Evolutionary conservation across 2,329 filamentous ascomycete genomes (phyloP).

Genomic region (Pseudogymnoascus sp.): DNA sequence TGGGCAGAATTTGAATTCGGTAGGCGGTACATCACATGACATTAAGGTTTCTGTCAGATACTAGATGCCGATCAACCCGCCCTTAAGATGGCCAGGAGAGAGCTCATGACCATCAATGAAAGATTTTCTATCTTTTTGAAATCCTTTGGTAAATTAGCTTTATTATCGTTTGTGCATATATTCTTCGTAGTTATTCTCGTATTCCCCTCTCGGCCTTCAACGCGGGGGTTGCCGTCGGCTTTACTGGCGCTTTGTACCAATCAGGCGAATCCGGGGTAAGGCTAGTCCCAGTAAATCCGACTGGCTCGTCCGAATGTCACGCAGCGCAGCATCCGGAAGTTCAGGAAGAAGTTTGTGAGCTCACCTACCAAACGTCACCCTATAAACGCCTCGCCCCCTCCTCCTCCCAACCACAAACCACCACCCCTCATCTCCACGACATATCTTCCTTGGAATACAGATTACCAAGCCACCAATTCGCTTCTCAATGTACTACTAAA

Average conservation of each 20-base stretch:
- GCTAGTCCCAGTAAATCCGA: not conserved
- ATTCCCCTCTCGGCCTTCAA: not conserved
- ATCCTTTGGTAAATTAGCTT: no score
- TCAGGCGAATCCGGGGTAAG: conserved; percentile 7
- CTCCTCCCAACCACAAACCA: conserved; percentile 10
- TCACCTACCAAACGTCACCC: conserved; percentile 8
- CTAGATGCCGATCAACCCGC: not conserved
- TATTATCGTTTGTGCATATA: not conserved
- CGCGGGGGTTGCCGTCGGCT: not conserved
- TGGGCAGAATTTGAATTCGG: not conserved
- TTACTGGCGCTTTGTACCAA: not conserved
- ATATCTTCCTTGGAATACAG: not conserved
- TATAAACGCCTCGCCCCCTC: not conserved
- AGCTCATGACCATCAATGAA: not conserved
- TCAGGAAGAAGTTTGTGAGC: conserved; percentile 5
- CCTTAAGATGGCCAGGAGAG: not conserved
- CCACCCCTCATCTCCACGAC: conserved; percentile 14
- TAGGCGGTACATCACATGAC: conserved; percentile 5
- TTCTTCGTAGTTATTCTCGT: not conserved
- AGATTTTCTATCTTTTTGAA: not conserved
- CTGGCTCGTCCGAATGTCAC: conserved; percentile 5
- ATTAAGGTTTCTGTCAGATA: not conserved
- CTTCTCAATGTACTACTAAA: conserved; percentile 9
- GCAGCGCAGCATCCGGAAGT: conserved; percentile 5
- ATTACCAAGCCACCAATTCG: not conserved